Percentiles rank a stretch among this genome's conserved stretches.
These are phyloP conservation scores for Botrytis byssoidea DNA, from an alignment of 2,329 filamentous ascomycete species.

Conservation along the genomic window DNA sequence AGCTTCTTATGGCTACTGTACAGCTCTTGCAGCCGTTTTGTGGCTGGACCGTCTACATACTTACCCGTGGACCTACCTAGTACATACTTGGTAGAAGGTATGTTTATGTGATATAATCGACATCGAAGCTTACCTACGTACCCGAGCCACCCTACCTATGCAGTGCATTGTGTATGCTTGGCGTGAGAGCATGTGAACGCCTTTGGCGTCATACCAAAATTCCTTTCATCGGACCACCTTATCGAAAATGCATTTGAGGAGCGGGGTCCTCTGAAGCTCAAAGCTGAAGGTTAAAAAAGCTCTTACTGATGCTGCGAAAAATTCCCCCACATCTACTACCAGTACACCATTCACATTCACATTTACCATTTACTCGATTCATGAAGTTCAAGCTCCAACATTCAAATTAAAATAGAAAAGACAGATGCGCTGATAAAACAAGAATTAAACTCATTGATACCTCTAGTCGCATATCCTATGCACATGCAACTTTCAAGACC, in stretches of 20 bases:
- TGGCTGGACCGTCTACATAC: neutral
- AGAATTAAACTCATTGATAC: neutral
- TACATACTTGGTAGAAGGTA: neutral
- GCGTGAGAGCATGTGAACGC: neutral
- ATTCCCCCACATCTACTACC: neutral
- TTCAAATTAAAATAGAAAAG: neutral
- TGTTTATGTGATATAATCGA: neutral
- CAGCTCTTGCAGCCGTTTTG: neutral
- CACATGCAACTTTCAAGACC: neutral
- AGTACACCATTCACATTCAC: too few species aligned
- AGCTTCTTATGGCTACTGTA: neutral
- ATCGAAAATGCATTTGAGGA: neutral
- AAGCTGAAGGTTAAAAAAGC: neutral
- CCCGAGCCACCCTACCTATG: neutral
- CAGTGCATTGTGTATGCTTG: neutral
- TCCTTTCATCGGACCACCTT: neutral
- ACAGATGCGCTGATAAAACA: neutral
- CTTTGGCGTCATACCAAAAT: neutral
- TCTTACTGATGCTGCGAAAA: neutral
- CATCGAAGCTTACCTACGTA: neutral
- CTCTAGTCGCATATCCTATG: neutral
- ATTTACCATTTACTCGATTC: neutral
- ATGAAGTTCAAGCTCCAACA: neutral
- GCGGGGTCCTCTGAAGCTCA: neutral
- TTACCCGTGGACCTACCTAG: too few species aligned